Percentiles rank a stretch among this genome's conserved stretches.
phyloP scores from a whole-genome alignment of 331 rosid species.

The Spiraea crenata region DNA sequence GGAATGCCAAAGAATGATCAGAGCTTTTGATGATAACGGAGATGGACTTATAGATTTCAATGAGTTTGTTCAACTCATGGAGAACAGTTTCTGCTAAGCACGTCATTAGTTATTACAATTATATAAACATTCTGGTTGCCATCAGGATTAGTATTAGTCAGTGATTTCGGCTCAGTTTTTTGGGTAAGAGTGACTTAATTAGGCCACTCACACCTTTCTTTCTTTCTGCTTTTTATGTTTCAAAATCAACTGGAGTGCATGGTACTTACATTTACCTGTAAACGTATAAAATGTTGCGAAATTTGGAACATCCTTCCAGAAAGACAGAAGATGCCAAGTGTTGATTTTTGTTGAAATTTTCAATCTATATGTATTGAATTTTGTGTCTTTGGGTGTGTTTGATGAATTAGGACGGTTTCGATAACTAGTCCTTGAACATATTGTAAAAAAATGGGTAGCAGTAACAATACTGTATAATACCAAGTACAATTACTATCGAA shows the following conservation, averaged over 20 bases:
- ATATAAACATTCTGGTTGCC: too few species aligned
- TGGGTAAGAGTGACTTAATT: too few species aligned
- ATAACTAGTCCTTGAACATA: too few species aligned
- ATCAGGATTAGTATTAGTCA: not conserved
- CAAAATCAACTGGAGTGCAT: not conserved
- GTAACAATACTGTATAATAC: too few species aligned
- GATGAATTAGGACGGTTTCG: too few species aligned
- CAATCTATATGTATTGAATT: too few species aligned
- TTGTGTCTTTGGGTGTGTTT: too few species aligned
- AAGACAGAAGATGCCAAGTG: not conserved
- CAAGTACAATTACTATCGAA: too few species aligned
- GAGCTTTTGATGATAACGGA: slow-evolving; percentile 33
- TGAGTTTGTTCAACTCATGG: slow-evolving; percentile 40
- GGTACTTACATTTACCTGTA: not conserved
- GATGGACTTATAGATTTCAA: slow-evolving; percentile 41
- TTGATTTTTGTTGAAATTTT: too few species aligned
- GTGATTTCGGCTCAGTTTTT: too few species aligned
- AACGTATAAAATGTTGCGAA: not conserved
- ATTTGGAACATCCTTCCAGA: not conserved
- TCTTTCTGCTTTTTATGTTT: not conserved
- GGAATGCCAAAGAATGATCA: slow-evolving; percentile 38
- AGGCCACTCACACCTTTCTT: too few species aligned
- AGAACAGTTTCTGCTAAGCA: slow-evolving; percentile 23
- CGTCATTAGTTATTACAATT: not conserved
- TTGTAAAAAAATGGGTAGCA: too few species aligned